Evolutionary conservation across 495 filamentous ascomycete species (phyloP), one percentile per base, ranked within the genome.

Genomic region (Aspergillus nanangensis): DNA sequence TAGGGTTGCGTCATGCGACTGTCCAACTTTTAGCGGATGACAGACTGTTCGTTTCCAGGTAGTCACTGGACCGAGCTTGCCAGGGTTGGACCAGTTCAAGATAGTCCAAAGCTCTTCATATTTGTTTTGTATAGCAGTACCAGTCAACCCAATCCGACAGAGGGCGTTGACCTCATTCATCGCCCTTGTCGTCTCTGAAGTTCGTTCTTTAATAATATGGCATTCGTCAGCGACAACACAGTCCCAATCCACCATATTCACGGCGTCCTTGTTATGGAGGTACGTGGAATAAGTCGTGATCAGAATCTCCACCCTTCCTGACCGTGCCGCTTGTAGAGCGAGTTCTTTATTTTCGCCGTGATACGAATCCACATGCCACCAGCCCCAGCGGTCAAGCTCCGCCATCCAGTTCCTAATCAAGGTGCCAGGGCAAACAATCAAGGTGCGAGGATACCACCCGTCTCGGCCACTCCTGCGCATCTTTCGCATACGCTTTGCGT

Each of bases 81-180:
- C 94, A 1, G 93, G 93, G 56, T 95, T 95, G 1, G 90, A 90
- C 93, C 93, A 98, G 65, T 97, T 96, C 10, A 98, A 70, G 3
- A 98, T 73, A 3, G 90, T 93, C 93, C 93, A 98, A 1, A 98
- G 77, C 63, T 98, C 94, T 56, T 96, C 88, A 60, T 98, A 98
- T 52, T 90, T 92, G 61, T 98, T 98, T 49, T 98, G 93, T 14
- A 98, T 96, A 8, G 94, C 94, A 4, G 93, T 98, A 5, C 93
- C 93, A 0, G 94, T 97, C 19, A 98, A 69, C 0, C 93, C 93
- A 45, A 98, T 93, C 18, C 93, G 76, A 56, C 94, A 97, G 19
- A 98, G 78, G 8, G 93, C 80, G 57, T 98, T 98, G 53, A 97
- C 74, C 43, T 89, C 76, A 51, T 94, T 90, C 88, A 98, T 93